Conservation (phyloP, 73 alveolate species). For the Paramecium sexaurelia region DNA sequence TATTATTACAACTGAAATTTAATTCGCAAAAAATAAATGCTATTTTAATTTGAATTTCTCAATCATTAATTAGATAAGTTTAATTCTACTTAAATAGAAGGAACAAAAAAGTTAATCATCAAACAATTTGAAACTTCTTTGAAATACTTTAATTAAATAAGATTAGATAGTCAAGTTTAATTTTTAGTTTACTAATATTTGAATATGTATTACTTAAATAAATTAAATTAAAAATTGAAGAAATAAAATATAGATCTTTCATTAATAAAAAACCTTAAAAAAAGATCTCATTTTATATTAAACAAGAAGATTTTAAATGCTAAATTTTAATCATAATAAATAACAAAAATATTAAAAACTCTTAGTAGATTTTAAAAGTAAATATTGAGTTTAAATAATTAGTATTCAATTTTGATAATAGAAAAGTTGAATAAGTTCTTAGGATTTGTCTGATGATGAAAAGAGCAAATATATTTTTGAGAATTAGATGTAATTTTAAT, state of each 20-base stretch:
- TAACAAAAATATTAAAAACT: no score
- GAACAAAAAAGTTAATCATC: not conserved
- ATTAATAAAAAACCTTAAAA: not conserved
- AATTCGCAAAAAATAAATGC: no score
- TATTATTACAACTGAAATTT: not conserved
- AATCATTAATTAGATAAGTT: not conserved
- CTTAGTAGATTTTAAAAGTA: no score
- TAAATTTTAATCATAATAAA: no score
- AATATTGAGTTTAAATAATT: not conserved
- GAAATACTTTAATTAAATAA: not conserved
- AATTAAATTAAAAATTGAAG: not conserved
- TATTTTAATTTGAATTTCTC: not conserved
- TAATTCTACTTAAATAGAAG: not conserved
- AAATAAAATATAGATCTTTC: not conserved
- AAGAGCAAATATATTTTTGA: not conserved
- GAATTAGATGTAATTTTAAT: not conserved
- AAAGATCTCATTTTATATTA: no score
- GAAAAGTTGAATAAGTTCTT: not conserved
- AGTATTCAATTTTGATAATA: not conserved
- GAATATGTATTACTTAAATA: not conserved
- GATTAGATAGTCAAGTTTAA: not conserved
- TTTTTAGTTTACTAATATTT: not conserved
- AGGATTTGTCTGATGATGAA: not conserved
- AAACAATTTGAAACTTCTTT: not conserved
- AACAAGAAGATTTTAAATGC: no score